Evolutionary conservation across 75 land plant genomes (phyloP).

Genomic region (Larix kaempferi): DNA sequence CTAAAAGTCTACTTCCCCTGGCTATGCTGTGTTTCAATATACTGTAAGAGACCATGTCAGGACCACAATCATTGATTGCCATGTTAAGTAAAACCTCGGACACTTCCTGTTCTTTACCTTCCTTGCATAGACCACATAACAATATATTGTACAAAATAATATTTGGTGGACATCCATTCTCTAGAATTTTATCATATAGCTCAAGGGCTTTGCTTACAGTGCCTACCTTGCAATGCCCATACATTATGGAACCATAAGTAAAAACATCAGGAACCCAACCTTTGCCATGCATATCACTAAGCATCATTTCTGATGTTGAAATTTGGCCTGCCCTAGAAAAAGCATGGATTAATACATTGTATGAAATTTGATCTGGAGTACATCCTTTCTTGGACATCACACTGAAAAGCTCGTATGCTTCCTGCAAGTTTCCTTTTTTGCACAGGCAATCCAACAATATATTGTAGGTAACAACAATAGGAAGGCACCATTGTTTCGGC

Average conservation of each 20-base stretch:
- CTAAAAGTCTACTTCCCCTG: constrained; percentile 8
- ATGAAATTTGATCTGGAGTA: constrained; percentile 34
- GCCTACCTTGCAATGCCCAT: constrained; percentile 26
- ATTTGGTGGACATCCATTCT: constrained; percentile 22
- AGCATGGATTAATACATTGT: constrained; percentile 49
- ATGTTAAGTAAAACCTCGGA: constrained; percentile 30
- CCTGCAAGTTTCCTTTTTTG: constrained; percentile 28
- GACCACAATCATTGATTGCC: constrained; percentile 30
- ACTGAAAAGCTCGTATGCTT: constrained; percentile 18
- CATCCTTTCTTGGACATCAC: constrained; percentile 27
- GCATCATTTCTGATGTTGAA: constrained; percentile 9
- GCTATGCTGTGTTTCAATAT: constrained; percentile 11
- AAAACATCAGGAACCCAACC: constrained; percentile 36
- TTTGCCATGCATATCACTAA: constrained; percentile 20
- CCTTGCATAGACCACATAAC: constrained; percentile 36
- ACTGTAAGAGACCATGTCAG: constrained; percentile 32
- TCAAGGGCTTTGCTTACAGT: constrained; percentile 22
- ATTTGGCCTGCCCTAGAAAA: constrained; percentile 20
- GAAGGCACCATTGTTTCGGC: constrained; percentile 29
- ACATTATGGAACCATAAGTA: constrained; percentile 36
- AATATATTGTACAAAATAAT: constrained; percentile 29
- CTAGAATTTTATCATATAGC: constrained; percentile 24
- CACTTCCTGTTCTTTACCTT: constrained; percentile 28
- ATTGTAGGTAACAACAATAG: constrained; percentile 44
- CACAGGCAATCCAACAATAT: constrained; percentile 36